Evolutionary conservation across 768 basidiomycete genomes (phyloP).

Genomic region (Astraeus odoratus): DNA sequence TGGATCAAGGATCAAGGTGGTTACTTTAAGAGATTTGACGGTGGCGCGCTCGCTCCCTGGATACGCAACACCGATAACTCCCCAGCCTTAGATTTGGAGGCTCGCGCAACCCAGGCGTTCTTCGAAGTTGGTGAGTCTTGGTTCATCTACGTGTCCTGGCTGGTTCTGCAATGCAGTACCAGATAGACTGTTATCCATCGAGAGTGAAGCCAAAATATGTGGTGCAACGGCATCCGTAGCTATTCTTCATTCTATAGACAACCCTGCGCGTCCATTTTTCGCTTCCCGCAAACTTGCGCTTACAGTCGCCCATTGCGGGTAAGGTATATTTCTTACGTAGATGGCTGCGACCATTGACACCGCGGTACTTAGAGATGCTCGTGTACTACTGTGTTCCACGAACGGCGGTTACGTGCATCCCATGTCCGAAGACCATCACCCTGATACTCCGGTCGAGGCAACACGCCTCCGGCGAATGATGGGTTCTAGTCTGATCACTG

Average conservation of each 20-base stretch:
- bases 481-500: constrained; percentile 83
- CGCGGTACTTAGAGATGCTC: constrained; percentile 75
- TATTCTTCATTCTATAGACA: constrained; percentile 85
- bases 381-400: constrained; percentile 75
- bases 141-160: too few relatives aligned
- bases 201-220: constrained; percentile 62
- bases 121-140: constrained; percentile 54
- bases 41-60: constrained; percentile 75
- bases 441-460: constrained; percentile 85
- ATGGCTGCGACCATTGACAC: constrained; percentile 8
- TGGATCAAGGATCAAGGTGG: constrained; percentile 81
- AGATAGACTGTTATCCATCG: constrained; percentile 65
- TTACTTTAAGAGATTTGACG: constrained; percentile 85
- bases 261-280: constrained; percentile 77
- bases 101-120: constrained; percentile 81
- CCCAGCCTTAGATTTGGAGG: constrained; percentile 63
- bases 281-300: constrained; percentile 65
- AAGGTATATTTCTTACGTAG: constrained; percentile 8
- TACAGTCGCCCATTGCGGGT: constrained; percentile 94
- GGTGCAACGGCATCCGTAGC: constrained; percentile 92
- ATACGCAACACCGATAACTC: constrained; percentile 24
- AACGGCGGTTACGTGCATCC: constrained; percentile 66
- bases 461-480: constrained; percentile 82
- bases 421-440: constrained; percentile 94
- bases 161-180: constrained; percentile 27